These are phyloP conservation scores for Pseudonectria foliicola DNA, from an alignment of 2,329 filamentous ascomycete species.

Conservation along the genomic window DNA sequence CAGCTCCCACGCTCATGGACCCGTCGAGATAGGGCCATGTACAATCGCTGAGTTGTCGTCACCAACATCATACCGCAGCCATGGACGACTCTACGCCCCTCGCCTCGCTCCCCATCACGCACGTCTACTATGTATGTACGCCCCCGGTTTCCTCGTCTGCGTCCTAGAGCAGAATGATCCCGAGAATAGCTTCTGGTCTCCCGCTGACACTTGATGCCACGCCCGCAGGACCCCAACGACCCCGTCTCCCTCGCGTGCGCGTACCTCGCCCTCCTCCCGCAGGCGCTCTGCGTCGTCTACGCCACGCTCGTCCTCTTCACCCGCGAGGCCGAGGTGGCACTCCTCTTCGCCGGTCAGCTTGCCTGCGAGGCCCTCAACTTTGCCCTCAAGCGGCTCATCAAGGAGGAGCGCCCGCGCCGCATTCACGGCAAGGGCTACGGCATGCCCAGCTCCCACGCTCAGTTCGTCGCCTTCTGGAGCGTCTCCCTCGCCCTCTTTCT, in stretches of 20 bases:
- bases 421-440: constrained; percentile 91
- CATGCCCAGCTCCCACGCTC: constrained; percentile 91
- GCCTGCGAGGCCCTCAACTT: constrained; percentile 90
- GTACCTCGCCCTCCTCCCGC: constrained; percentile 88
- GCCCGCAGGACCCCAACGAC: constrained; percentile 73
- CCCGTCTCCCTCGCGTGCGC: constrained; percentile 80
- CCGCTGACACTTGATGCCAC: neutral
- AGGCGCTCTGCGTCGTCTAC: constrained; percentile 85
- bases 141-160: neutral
- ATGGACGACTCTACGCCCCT: constrained; percentile 46
- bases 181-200: no score
- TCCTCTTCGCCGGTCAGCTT: constrained; percentile 90
- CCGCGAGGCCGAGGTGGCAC: constrained; percentile 78
- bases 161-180: no score
- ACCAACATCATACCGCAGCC: neutral
- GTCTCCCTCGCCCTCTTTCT: constrained; percentile 80
- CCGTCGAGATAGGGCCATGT: neutral
- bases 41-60: no score
- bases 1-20: neutral
- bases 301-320: constrained; percentile 84
- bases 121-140: constrained; percentile 81
- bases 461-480: constrained; percentile 90
- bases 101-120: constrained; percentile 86
- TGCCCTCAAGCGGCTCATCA: constrained; percentile 79
- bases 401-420: constrained; percentile 80